Base-by-base conservation (phyloP, 192 early-diverging fungal species). In the Mycoemilia scoparia region DNA sequence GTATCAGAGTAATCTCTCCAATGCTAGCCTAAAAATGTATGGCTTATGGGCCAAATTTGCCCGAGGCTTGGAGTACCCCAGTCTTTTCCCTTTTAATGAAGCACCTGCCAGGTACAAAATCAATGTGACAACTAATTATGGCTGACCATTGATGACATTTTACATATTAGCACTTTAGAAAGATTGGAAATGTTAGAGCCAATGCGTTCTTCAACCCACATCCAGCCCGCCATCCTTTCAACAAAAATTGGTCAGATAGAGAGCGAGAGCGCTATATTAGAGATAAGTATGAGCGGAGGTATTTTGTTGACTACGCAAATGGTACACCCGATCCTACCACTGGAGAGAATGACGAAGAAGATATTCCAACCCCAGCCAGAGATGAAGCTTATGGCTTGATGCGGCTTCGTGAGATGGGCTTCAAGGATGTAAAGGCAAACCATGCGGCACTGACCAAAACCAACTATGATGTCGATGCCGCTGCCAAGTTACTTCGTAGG, bases 181-280 rank as follows among this genome's bases (percentile, higher is more conserved):
- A 24, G 3, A 64, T 57, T 38, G 77, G 79, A 30, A 81, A 82
- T 42, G 46, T 52, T 24, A 68, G 71, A 36, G 76, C 73, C 28
- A 84, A 82, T 46, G 55, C 53, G 6, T 60, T 51, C 49, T 76
- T 74, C 38, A 84, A 79, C 51, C 72, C 77, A 20, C 64, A 69
- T 34, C 68, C 77, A 0, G 75, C 76, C 33, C 48, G 58, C 11
- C 71, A 81, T 37, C 68, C 70, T 12, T 52, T 72, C 29, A 76
- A 78, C 13, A 61, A 66, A 18, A n/a, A n/a, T n/a, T n/a, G n/a
- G n/a, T 57, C 66, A 28, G 77, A 74, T 53, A 74, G 77, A 14
- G 84, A 84, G 20, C 72, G 92, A 66, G 86, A 90, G 45, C 58
- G 64, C 24, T 90, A 76, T 38, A 87, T 96, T 35, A 76, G 86